Base-by-base conservation (phyloP, 371 early-diverging fungal genomes). In the Nosema muscidifuracis region DNA sequence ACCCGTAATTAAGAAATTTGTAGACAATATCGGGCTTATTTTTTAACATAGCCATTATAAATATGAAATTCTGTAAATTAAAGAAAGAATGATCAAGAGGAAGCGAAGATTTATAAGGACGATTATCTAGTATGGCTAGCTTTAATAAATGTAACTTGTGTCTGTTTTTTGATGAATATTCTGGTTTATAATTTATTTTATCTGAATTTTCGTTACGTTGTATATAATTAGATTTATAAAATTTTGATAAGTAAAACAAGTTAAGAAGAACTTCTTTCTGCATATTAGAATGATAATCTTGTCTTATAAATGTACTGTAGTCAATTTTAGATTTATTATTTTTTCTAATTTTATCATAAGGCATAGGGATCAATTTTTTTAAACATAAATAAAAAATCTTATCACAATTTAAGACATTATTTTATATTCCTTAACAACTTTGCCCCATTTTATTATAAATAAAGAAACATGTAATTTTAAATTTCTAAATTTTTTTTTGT, bases 11-110 rank as follows among this genome's bases (percentile, higher is more conserved):
- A 13, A 82, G 62, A 33, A 82, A 79, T n/a, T 66, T 65, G 18
- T 71, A 31, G n/a, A 82, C 77, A 34, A 82, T 44, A 0, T 57
- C 60, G 4, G 77, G 40, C 20, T 73, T 73, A 20, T 66, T 73
- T 43, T 77, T 64, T 1, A 78, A n/a, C 74, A 80, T 67, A 30
- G 78, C 82, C 0, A 80, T 36, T 9, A 82, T 28, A 38, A 82
- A 73, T 10, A 78, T 64, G 9, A 70, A 58, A 63, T 80, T 79
- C 26, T 55, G 58, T 65, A 71, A 58, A 67, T 67, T 26, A 64
- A 34, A 36, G 9, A 63, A 50, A 44, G 42, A 20, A 53, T 15
- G 26, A 36, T 68, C 33, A 3, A 28, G 1, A 7, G 40, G 43
- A 31, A 72, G 13, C 38, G 28, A 47, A 40, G 55, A 26, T 51